Base-by-base conservation (phyloP, 2,329 filamentous ascomycete genomes). In the Rutstroemia sydowiana region DNA sequence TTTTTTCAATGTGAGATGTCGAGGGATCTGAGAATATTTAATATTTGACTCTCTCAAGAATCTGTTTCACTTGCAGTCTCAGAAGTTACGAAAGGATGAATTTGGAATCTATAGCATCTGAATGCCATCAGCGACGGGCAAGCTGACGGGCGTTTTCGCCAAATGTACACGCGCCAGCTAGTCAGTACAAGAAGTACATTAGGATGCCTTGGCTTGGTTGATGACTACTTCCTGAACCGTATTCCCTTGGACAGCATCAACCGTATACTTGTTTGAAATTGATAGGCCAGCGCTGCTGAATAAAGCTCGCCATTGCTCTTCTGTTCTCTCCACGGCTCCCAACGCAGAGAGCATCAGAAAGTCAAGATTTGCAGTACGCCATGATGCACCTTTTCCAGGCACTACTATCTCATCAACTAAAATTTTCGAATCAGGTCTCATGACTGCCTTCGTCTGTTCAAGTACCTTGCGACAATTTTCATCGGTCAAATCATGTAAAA, bases 361-460 rank as follows among this genome's bases (percentile, higher is more conserved):
- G 54, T 74, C 71, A 5, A 67, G 45, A 5, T 60, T 55, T 1
- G 66, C 56, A 0, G 66, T 61, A 39, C 66, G 56, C 59, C 59
- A 68, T 20, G 64, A 58, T 1, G 62, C 66, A 3, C 64, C 63
- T 2, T 42, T 57, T 21, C 70, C 61, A 0, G 70, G 69, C 7
- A 74, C 40, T 2, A 73, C 67, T 16, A 70, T 63, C 14, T 75
- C 73, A 53, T 72, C 69, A 43, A 75, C 69, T 18, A 75, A 53
- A 18, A 75, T 65, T 14, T 14, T 21, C n/a, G 44, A 46, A 21
- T 36, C 16, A 10, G 11, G 11, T 10, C 16, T 23, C 13, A 46
- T 32, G 11, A 30, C 44, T 3, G 30, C 44, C 14, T 28, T 31
- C 16, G 30, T 28, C 7, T 46, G 23, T 16, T 14, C 18, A 21